Percentiles rank a stretch among this genome's conserved stretches.
Evolutionary conservation across 129 eudicot genomes (phyloP).

Genomic region (carrot (Daucus carota)): DH1_v3.0 NC_030385.2:13170501-13171000

Average conservation of each 20-base stretch:
- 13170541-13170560: conserved; percentile 11
- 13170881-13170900: not conserved
- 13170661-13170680: not conserved
- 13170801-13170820: not conserved
- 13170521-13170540: conserved; percentile 11
- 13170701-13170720: not conserved
- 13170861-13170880: not conserved
- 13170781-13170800: not conserved
- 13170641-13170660: not conserved
- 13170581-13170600: conserved; percentile 5
- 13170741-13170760: not conserved
- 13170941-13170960: no score
- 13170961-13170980: no score
- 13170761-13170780: not conserved
- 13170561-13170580: conserved; percentile 14
- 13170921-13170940: no score
- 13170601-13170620: not conserved
- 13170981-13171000: no score
- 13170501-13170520: not conserved
- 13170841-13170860: not conserved
- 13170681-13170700: not conserved
- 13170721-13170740: not conserved
- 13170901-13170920: no score
- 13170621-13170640: not conserved
- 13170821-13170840: no score